Conservation (phyloP, 805 yeast species). For the Ogataea naganishii region DNA sequence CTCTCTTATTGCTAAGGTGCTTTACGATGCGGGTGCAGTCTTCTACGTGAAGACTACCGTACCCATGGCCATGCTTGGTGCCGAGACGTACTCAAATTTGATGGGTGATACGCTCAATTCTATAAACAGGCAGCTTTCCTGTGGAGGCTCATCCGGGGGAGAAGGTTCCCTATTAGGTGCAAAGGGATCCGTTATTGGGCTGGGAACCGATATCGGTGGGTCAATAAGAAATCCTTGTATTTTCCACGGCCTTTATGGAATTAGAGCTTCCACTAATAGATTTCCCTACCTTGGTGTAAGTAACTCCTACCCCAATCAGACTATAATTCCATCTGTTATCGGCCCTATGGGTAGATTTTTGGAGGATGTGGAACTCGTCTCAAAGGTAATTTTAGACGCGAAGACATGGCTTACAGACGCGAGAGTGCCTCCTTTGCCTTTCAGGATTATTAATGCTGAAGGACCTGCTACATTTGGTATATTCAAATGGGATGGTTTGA, state of each 20-base stretch:
- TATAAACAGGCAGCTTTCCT: slow-evolving; percentile 38
- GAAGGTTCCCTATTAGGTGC: slow-evolving; percentile 52
- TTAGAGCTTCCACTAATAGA: slow-evolving; percentile 34
- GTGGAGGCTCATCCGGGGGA: slow-evolving; percentile 63
- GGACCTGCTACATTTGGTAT: slow-evolving; percentile 40
- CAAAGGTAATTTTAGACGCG: slow-evolving; percentile 21
- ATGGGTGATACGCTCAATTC: slow-evolving; percentile 45
- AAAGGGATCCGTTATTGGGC: slow-evolving; percentile 49
- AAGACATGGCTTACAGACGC: slow-evolving; percentile 44
- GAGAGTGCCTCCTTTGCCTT: slow-evolving; percentile 32
- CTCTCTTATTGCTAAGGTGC: slow-evolving; percentile 12
- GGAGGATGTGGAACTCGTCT: slow-evolving; percentile 39
- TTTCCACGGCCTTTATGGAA: slow-evolving; percentile 43
- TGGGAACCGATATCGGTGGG: slow-evolving; percentile 62
- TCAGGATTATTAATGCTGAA: slow-evolving; percentile 22
- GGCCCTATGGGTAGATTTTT: slow-evolving; percentile 44
- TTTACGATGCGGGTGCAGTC: slow-evolving; percentile 19
- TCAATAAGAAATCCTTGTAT: slow-evolving; percentile 52
- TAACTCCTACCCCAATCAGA: slow-evolving; percentile 36
- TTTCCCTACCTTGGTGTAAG: slow-evolving; percentile 25
- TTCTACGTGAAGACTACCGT: slow-evolving; percentile 35
- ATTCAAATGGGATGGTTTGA: slow-evolving; percentile 42
- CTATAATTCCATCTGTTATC: slow-evolving; percentile 40
- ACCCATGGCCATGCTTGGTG: slow-evolving; percentile 56
- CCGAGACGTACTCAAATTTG: slow-evolving; percentile 43